phyloP scores from a whole-genome alignment of 75 land plant species.

The Pinus tabuliformis region DNA sequence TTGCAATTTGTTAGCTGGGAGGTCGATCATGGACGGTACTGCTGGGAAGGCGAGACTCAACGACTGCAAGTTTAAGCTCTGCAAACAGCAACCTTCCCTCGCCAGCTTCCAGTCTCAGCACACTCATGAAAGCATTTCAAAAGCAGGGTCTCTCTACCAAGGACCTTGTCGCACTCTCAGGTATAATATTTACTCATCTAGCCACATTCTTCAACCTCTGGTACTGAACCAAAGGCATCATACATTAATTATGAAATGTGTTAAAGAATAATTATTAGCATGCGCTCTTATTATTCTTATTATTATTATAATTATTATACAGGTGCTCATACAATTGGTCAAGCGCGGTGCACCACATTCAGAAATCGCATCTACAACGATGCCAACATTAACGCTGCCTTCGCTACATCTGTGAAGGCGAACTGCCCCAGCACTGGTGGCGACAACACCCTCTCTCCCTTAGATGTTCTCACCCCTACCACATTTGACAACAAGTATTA shows the following conservation, averaged over 20 bases:
- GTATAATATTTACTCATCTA: background rate
- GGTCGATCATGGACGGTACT: constrained; percentile 29
- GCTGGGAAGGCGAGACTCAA: constrained; percentile 42
- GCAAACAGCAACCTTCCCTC: constrained; percentile 35
- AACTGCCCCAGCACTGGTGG: constrained; percentile 52
- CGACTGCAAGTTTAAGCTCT: constrained; percentile 19
- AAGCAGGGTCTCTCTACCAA: constrained; percentile 21
- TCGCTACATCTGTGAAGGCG: constrained; percentile 9
- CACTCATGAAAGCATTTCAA: constrained; percentile 13
- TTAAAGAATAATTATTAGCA: too few species aligned
- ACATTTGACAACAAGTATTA: constrained; percentile 57
- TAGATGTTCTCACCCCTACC: constrained; percentile 39
- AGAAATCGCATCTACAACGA: too few species aligned
- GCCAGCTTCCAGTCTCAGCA: constrained; percentile 14
- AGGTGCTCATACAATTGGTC: too few species aligned
- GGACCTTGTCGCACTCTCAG: constrained; percentile 38
- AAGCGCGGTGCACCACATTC: too few species aligned
- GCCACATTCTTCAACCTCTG: too few species aligned
- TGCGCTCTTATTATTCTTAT: too few species aligned
- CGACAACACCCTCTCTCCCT: constrained; percentile 48
- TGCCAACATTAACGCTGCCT: background rate
- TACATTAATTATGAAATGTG: too few species aligned
- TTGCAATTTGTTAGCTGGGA: constrained; percentile 25
- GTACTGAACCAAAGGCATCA: too few species aligned
- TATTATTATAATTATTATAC: too few species aligned